Percentiles rank a stretch among this genome's conserved stretches.
Evolutionary conservation across 805 yeast genomes (phyloP).

Genomic region (Sugiyamaella mastotermitis): DNA sequence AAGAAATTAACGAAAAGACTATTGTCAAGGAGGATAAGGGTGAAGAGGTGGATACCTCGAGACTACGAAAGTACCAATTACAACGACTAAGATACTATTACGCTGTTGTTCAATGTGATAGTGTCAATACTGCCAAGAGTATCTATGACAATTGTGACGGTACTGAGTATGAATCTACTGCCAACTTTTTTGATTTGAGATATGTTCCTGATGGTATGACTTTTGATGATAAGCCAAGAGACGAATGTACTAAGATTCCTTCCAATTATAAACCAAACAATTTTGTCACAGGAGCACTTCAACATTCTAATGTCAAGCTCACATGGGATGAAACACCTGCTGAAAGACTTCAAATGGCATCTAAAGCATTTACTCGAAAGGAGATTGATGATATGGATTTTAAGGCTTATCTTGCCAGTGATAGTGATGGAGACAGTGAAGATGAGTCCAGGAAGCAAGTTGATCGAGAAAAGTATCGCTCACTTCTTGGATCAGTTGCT

Average conservation of each 20-base stretch:
- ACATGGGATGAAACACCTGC: constrained; percentile 99
- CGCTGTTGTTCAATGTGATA: constrained; percentile 83
- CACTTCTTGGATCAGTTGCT: constrained; percentile 31
- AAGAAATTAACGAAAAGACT: constrained; percentile 60
- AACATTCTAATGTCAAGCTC: constrained; percentile 90
- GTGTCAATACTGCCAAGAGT: constrained; percentile 58
- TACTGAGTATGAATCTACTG: constrained; percentile 91
- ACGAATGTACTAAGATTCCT: constrained; percentile 67
- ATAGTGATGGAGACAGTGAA: constrained; percentile 51
- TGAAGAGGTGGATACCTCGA: constrained; percentile 78
- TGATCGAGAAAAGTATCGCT: constrained; percentile 54
- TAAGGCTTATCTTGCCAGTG: constrained; percentile 73
- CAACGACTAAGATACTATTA: constrained; percentile 90
- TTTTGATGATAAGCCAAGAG: constrained; percentile 74
- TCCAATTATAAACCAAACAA: constrained; percentile 69
- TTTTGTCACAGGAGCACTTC: constrained; percentile 91
- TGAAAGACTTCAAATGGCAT: constrained; percentile 70
- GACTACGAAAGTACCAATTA: constrained; percentile 81
- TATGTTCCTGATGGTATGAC: constrained; percentile 91
- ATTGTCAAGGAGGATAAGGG: constrained; percentile 78
- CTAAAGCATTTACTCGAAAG: constrained; percentile 77
- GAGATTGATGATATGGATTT: constrained; percentile 39
- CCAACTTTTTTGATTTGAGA: constrained; percentile 86
- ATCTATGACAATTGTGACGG: constrained; percentile 90
- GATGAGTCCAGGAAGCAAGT: constrained; percentile 37